A percentile compares a stretch with the other conserved stretches of the same genome.
Conservation (phyloP, 2,329 filamentous ascomycete species). For the Atkinsonella hypoxylon region DNA sequence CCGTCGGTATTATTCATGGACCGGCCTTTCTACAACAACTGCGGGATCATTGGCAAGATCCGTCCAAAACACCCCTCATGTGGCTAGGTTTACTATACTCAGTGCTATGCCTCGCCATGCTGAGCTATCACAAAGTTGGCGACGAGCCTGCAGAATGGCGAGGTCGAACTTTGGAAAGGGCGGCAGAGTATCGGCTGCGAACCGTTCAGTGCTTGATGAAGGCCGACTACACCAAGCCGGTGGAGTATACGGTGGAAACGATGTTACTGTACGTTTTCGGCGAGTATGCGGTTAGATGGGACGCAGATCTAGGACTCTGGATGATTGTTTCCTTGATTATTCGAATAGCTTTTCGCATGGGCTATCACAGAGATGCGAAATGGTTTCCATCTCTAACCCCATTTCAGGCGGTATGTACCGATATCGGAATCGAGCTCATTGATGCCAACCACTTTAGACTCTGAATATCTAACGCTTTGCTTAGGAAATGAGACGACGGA, state of each 20-base stretch:
- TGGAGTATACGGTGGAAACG: constrained; percentile 66
- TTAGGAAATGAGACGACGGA: constrained; percentile 57
- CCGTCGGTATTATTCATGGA: constrained; percentile 65
- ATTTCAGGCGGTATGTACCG: constrained; percentile 50
- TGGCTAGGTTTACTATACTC: constrained; percentile 71
- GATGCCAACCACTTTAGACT: background rate
- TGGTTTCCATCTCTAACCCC: constrained; percentile 61
- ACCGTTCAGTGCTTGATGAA: constrained; percentile 69
- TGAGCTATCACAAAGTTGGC: constrained; percentile 68
- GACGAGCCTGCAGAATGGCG: constrained; percentile 72
- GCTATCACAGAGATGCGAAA: constrained; percentile 66
- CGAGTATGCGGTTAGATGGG: constrained; percentile 61
- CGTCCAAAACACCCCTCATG: constrained; percentile 59
- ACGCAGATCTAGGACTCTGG: constrained; percentile 59
- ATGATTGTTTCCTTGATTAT: constrained; percentile 43
- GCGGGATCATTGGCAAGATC: constrained; percentile 55
- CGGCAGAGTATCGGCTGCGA: constrained; percentile 53
- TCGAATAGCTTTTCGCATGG: constrained; percentile 54
- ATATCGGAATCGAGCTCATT: background rate
- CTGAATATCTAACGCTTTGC: background rate
- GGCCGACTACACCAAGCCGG: constrained; percentile 65
- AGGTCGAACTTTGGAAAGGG: constrained; percentile 48
- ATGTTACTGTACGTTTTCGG: constrained; percentile 65
- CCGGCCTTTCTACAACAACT: constrained; percentile 75
- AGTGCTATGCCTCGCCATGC: constrained; percentile 63